These are phyloP conservation scores for Fonsecaea pugnacius DNA, from an alignment of 2,329 filamentous ascomycete species.

Conservation along the genomic window DNA sequence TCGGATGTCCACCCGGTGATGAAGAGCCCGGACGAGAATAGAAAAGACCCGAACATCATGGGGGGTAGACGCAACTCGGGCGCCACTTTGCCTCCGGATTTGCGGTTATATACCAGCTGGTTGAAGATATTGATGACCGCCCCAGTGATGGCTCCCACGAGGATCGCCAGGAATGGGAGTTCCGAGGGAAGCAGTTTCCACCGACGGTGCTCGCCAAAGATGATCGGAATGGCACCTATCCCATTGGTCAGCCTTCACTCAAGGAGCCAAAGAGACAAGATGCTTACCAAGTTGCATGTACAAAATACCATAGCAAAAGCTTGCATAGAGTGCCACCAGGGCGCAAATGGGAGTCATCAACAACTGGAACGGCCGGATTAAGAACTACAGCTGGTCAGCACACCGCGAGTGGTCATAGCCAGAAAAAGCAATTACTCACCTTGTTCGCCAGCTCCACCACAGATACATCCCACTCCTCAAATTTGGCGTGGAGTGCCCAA, in stretches of 20 bases:
- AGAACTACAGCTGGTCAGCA: conserved; percentile 40
- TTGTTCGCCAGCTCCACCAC: conserved; percentile 50
- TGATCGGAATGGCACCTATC: conserved; percentile 55
- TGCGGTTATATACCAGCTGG: conserved; percentile 42
- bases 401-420: background rate
- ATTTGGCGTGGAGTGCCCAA: conserved; percentile 49
- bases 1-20: conserved; percentile 65
- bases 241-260: background rate
- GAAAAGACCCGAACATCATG: conserved; percentile 55
- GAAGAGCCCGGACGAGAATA: conserved; percentile 59
- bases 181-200: conserved; percentile 53
- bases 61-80: conserved; percentile 59
- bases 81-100: conserved; percentile 33
- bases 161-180: conserved; percentile 57
- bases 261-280: background rate
- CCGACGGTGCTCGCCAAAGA: conserved; percentile 52
- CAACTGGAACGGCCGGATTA: conserved; percentile 56
- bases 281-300: conserved; percentile 48
- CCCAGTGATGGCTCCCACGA: conserved; percentile 48
- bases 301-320: conserved; percentile 58
- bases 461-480: conserved; percentile 48
- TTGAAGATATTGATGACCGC: conserved; percentile 52
- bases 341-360: conserved; percentile 59
- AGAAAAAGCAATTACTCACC: conserved; percentile 15
- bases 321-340: conserved; percentile 52